Base-by-base conservation (phyloP, 2,329 filamentous ascomycete species). In the Aquanectria penicillioides region DNA sequence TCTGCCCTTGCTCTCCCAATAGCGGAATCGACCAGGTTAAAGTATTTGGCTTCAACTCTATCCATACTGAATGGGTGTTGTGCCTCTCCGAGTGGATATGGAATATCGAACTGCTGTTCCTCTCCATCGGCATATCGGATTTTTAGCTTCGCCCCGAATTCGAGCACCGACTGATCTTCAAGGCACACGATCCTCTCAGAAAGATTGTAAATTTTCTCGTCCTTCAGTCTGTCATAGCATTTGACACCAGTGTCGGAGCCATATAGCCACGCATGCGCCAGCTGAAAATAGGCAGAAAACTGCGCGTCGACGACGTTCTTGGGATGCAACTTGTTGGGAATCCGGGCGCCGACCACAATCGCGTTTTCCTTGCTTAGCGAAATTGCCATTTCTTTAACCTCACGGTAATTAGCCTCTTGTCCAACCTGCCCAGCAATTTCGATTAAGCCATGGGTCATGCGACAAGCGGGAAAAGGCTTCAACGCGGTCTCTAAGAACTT, bases 201-300 rank as follows among this genome's bases (percentile, higher is more conserved):
- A n/a, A 52, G 26, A 7, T 26, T 18, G n/a, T 51, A 25, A 13
- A 57, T 34, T 4, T 23, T 15, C 4, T 34, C 29, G 11, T 57
- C 47, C 2, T 57, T 31, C 6, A 57, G 29, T 12, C 31, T 25
- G 7, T 38, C 31, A 12, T 31, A 33, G 11, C 49, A 46, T 10
- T 37, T 23, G 31, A 44, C 25, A 3, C 54, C 54, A 9, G 28
- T 20, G 15, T 33, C 23, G 17, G 37, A 26, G 3, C 54, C 54
- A 9, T 57, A 52, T 5, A 57, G 23, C 54, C 54, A 57, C 4
- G 54, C 37, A 13, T 44, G 37, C 23, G 54, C 54, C 6, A 43
- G 15, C 26, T 57, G 54, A 33, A 51, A 57, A n/a, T 51, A 57
- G 4, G 46, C 46, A 6, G 47, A 57, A 17, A 57, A 57, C 13